Conservation (phyloP, 2,329 filamentous ascomycete species). For the Grosmannia serpens region DNA sequence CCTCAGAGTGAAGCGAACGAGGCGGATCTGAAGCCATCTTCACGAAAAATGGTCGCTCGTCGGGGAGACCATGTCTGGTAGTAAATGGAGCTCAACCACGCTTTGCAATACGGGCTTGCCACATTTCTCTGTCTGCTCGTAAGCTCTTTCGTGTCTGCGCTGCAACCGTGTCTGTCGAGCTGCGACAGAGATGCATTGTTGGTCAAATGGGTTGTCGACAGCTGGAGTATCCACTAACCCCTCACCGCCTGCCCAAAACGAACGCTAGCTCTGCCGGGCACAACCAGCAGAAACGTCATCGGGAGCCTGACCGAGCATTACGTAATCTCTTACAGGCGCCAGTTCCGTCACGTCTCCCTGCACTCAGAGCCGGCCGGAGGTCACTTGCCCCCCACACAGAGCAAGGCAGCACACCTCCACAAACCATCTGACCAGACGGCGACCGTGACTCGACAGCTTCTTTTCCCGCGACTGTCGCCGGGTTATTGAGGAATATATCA, state of each 20-base stretch:
- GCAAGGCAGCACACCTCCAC: conserved; percentile 6
- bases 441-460: not conserved
- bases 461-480: not conserved
- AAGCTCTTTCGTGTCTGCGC: too few relatives aligned
- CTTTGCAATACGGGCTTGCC: not conserved
- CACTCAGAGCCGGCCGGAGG: not conserved
- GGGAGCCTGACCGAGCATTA: not conserved
- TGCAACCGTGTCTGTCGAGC: not conserved
- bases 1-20: not conserved
- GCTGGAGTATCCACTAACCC: not conserved
- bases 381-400: conserved; percentile 4
- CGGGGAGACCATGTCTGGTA: not conserved
- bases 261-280: not conserved
- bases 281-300: conserved; percentile 5
- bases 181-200: not conserved
- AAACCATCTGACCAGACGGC: conserved; percentile 4
- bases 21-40: conserved; percentile 8
- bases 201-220: not conserved
- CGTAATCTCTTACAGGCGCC: not conserved
- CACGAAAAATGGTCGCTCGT: not conserved
- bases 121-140: not conserved
- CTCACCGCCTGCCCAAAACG: conserved; percentile 10
- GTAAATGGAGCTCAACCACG: not conserved
- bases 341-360: not conserved
- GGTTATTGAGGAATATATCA: not conserved